Conservation (phyloP, 2,329 filamentous ascomycete genomes). For the Fusarium torreyae region DNA sequence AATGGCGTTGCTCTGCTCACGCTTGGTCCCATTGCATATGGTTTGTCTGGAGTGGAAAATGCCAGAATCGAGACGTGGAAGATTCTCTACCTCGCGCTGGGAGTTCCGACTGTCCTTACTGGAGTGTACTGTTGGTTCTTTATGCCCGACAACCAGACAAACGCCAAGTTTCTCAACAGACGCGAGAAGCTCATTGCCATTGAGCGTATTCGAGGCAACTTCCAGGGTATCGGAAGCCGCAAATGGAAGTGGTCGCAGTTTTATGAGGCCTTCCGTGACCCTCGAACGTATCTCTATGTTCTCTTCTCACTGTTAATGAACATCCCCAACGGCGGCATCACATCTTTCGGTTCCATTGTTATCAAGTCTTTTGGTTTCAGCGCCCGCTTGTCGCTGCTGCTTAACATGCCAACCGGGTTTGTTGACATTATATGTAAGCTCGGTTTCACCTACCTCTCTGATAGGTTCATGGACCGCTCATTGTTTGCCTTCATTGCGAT, state of each 20-base stretch:
- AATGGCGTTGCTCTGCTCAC: no score
- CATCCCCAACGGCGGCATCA: neutral
- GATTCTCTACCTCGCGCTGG: no score
- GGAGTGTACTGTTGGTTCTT: neutral
- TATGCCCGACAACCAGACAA: neutral
- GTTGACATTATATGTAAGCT: no score
- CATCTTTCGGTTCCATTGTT: neutral
- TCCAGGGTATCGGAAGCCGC: neutral
- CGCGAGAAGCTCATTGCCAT: neutral
- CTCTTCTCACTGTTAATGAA: neutral
- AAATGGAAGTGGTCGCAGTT: neutral
- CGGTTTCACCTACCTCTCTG: no score
- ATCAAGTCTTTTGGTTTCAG: neutral
- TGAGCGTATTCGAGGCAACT: neutral
- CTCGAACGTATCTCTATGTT: neutral
- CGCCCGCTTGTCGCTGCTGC: conserved; percentile 60
- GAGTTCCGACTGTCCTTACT: no score
- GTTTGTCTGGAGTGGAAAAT: no score
- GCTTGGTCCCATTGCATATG: no score
- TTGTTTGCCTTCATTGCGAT: no score
- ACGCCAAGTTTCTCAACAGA: neutral
- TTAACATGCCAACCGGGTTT: conserved; percentile 58
- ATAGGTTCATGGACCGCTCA: no score
- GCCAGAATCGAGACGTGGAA: no score
- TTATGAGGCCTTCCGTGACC: neutral